Conservation (phyloP, 306 rosid genomes). For the Casuarina equisetifolia region DNA sequence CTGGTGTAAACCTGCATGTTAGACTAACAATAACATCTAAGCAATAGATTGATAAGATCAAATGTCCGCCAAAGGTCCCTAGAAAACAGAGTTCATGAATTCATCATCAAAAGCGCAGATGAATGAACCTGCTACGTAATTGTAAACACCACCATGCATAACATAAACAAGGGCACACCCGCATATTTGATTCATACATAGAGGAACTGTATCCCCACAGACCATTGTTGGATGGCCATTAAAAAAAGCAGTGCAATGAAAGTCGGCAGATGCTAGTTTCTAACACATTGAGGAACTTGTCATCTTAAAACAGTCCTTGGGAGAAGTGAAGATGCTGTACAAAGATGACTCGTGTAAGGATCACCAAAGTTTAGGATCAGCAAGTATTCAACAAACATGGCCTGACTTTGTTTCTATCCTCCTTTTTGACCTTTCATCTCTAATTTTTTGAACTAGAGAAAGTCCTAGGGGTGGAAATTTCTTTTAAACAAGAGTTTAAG, state of each 20-base stretch:
- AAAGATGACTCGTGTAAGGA: neutral
- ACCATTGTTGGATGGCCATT: neutral
- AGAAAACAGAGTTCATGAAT: slow-evolving; percentile 3
- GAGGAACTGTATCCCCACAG: neutral
- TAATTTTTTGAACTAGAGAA: too few relatives aligned
- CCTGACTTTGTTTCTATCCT: too few relatives aligned
- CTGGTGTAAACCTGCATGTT: slow-evolving; percentile 64
- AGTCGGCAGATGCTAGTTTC: neutral
- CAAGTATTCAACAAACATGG: neutral
- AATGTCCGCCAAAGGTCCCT: slow-evolving; percentile 16
- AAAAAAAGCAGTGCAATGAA: neutral
- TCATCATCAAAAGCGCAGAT: neutral
- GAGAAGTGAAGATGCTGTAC: neutral
- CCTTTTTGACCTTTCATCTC: too few relatives aligned
- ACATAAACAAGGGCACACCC: neutral
- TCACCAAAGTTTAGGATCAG: neutral
- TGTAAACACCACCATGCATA: neutral
- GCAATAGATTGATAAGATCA: neutral
- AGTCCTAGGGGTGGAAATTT: too few relatives aligned
- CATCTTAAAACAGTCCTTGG: neutral
- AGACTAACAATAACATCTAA: slow-evolving; percentile 13
- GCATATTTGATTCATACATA: neutral
- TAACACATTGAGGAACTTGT: neutral
- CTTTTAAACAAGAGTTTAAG: too few relatives aligned
- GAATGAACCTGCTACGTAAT: neutral